Evolutionary conservation across 768 basidiomycete species (phyloP), one percentile per base, ranked within the genome.

Genomic region (Tulasnella sp.): DNA sequence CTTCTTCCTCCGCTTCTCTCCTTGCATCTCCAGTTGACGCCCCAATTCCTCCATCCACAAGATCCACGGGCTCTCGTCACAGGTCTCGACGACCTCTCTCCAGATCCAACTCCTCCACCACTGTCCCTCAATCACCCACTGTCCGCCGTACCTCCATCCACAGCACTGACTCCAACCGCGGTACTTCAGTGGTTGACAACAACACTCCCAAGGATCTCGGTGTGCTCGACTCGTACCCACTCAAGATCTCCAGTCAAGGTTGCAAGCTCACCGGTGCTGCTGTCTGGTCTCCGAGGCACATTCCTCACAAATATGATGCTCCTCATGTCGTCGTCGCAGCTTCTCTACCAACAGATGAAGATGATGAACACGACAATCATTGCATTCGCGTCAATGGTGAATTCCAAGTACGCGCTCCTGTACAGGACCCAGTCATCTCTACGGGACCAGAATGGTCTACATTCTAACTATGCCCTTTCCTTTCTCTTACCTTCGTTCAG

Each of bases 241-340:
- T 87, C 19, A 70, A 73, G 37, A 75, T 77, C 49, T 74, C 78
- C 2, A 76, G 74, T 58, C 68, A 73, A 43, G 70, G 84, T 12
- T 88, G 84, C 67, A 88, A 87, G 58, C 80, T 79, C 1, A 75
- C 76, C 16, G 84, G 85, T 40, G 83, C 83, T 12, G 84, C 84
- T 13, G 76, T 85, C 29, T 87, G 84, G 84, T 74, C 76, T 57
- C 84, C 85, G 29, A 80, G 78, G 59, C 72, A 20, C 15, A 29
- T 45, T 16, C 16, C 43, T 15, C 43, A 37, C n/a, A n/a, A n/a
- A n/a, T n/a, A n/a, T n/a, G n/a, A n/a, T n/a, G n/a, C n/a, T n/a
- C n/a, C n/a, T n/a, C n/a, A n/a, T n/a, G n/a, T n/a, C n/a, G n/a
- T n/a, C n/a, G n/a, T n/a, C n/a, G n/a, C n/a, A n/a, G n/a, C n/a